Evolutionary conservation across 495 filamentous ascomycete genomes (phyloP).

Genomic region (Hyaloscypha hepaticicola): DNA sequence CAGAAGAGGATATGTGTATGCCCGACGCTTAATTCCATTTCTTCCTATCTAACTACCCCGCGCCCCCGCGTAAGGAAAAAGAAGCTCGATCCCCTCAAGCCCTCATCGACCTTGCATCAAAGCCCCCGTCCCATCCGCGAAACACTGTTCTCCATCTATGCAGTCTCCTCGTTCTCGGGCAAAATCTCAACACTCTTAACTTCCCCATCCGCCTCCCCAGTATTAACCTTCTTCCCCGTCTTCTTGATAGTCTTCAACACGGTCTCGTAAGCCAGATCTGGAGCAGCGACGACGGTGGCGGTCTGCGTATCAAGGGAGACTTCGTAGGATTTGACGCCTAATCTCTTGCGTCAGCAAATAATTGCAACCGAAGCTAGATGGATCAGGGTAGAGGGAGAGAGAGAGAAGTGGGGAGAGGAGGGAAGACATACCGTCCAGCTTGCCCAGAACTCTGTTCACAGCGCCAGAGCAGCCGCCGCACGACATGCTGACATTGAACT

Average conservation of each 20-base stretch:
- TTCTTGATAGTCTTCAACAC: conserved; percentile 89
- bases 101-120: too few relatives aligned
- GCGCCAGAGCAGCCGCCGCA: conserved; percentile 65
- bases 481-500: conserved; percentile 66
- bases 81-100: too few relatives aligned
- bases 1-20: too few relatives aligned
- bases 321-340: conserved; percentile 83
- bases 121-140: too few relatives aligned
- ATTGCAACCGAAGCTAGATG: too few relatives aligned
- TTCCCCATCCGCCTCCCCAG: conserved; percentile 60
- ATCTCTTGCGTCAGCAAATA: conserved; percentile 6
- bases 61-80: too few relatives aligned
- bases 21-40: too few relatives aligned
- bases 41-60: too few relatives aligned
- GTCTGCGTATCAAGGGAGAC: conserved; percentile 83
- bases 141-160: too few relatives aligned
- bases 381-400: too few relatives aligned
- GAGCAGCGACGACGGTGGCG: conserved; percentile 67
- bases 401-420: background rate
- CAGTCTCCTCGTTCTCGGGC: too few relatives aligned
- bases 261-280: conserved; percentile 66
- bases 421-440: conserved; percentile 70
- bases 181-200: conserved; percentile 42
- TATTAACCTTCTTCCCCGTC: conserved; percentile 88
- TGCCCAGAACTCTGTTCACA: conserved; percentile 91